These are phyloP conservation scores for Handroanthus guayacan DNA, from an alignment of 257 asterid genomes.

Conservation along the genomic window DNA sequence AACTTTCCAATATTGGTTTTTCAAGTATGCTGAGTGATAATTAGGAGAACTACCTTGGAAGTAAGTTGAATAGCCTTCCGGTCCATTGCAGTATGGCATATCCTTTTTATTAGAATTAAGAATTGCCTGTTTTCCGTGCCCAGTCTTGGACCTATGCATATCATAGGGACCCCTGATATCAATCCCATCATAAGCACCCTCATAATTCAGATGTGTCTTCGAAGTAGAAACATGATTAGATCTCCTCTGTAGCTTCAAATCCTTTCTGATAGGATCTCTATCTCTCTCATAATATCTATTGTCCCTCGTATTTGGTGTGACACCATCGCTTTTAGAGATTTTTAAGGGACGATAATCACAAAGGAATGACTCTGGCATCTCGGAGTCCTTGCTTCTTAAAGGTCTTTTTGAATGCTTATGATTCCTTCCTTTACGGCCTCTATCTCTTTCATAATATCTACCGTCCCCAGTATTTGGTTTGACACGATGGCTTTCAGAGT, in stretches of 20 bases:
- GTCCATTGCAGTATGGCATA: conserved; percentile 28
- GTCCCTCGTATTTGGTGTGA: conserved; percentile 34
- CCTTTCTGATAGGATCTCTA: conserved; percentile 37
- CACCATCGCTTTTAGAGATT: conserved; percentile 31
- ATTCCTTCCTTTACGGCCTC: conserved; percentile 26
- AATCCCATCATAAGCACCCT: conserved; percentile 40
- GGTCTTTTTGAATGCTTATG: conserved; percentile 30
- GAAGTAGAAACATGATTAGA: conserved; percentile 31
- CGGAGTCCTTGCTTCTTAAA: conserved; percentile 35
- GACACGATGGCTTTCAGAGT: conserved; percentile 31
- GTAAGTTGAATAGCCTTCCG: conserved; percentile 33
- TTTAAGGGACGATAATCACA: conserved; percentile 36
- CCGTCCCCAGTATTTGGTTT: conserved; percentile 32
- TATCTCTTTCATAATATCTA: background rate
- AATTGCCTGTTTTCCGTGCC: conserved; percentile 35
- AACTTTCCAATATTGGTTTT: conserved; percentile 38
- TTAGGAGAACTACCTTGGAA: conserved; percentile 39
- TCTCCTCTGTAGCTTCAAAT: conserved; percentile 35
- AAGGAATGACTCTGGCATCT: conserved; percentile 30
- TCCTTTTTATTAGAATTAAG: conserved; percentile 36
- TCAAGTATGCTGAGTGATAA: conserved; percentile 34
- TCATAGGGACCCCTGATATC: conserved; percentile 40
- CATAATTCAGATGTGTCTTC: conserved; percentile 37
- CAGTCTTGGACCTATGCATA: conserved; percentile 13
- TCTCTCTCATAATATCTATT: conserved; percentile 38